Percentiles rank a stretch among this genome's conserved stretches.
Evolutionary conservation across 257 asterid genomes (phyloP).

Genomic region (Solanum gandarillasii): DNA sequence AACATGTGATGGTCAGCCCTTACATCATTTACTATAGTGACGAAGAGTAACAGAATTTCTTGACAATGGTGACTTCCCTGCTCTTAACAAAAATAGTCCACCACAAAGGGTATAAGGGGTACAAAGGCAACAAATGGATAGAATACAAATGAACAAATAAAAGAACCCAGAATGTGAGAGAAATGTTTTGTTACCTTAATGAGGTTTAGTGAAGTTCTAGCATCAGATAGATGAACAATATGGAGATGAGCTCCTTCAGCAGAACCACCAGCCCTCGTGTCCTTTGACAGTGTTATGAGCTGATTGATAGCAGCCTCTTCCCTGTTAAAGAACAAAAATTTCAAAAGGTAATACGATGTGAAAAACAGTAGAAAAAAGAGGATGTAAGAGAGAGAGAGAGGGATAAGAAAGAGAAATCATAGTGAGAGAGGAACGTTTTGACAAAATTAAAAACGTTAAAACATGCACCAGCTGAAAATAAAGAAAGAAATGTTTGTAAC

Average conservation of each 20-base stretch:
- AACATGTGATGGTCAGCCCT: background rate
- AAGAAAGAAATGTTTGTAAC: background rate
- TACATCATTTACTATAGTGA: background rate
- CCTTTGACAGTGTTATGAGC: constrained; percentile 47
- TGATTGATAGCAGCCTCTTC: constrained; percentile 85
- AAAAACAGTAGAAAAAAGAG: background rate
- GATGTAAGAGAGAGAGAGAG: background rate
- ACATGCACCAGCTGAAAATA: background rate
- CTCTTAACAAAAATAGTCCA: background rate
- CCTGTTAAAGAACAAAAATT: constrained; percentile 29
- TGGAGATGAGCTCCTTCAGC: constrained; percentile 97
- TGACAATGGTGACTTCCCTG: background rate
- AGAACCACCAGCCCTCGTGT: constrained; percentile 63
- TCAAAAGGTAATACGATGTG: background rate
- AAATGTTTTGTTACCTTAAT: constrained; percentile 44
- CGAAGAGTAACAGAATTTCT: background rate
- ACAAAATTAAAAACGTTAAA: background rate
- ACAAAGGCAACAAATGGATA: background rate
- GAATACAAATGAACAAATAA: background rate
- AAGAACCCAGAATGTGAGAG: background rate
- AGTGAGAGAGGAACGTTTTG: background rate
- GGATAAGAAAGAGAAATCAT: background rate
- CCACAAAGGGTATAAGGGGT: background rate
- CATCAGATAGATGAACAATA: constrained; percentile 86
- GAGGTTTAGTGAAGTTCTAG: constrained; percentile 68